phyloP scores from a whole-genome alignment of 2,329 filamentous ascomycete species.

The Fusarium sp. region DNA sequence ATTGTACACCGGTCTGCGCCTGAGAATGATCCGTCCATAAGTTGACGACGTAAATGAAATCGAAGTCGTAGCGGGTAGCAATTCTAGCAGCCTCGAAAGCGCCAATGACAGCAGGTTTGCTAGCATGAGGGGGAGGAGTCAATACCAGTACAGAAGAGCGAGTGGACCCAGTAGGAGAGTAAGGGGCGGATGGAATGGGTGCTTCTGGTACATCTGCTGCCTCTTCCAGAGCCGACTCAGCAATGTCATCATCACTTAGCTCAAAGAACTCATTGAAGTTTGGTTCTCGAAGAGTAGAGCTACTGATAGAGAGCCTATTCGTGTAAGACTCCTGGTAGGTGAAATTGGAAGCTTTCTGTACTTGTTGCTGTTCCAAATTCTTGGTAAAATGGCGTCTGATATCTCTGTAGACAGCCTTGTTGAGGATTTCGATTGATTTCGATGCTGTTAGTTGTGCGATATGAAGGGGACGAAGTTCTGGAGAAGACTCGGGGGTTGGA shows the following conservation, averaged over 20 bases:
- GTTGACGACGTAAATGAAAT: slow-evolving; percentile 69
- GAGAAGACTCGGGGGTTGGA: slow-evolving; percentile 52
- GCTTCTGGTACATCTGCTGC: slow-evolving; percentile 20
- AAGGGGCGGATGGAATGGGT: slow-evolving; percentile 34
- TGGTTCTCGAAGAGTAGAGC: slow-evolving; percentile 61
- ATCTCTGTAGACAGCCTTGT: slow-evolving; percentile 44
- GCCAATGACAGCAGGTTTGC: slow-evolving; percentile 59
- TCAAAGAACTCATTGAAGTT: slow-evolving; percentile 65
- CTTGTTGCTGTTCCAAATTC: slow-evolving; percentile 41
- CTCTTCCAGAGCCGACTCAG: slow-evolving; percentile 55
- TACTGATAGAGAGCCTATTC: slow-evolving; percentile 45
- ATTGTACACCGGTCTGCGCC: slow-evolving; percentile 5
- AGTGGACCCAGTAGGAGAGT: slow-evolving; percentile 41
- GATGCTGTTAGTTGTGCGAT: slow-evolving; percentile 47
- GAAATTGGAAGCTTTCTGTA: slow-evolving; percentile 48
- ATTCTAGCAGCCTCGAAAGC: slow-evolving; percentile 68
- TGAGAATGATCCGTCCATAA: slow-evolving; percentile 61
- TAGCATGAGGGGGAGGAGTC: slow-evolving; percentile 59
- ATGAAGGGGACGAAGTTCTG: slow-evolving; percentile 49
- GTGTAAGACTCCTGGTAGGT: slow-evolving; percentile 49
- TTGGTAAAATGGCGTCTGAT: slow-evolving; percentile 46
- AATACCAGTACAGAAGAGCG: slow-evolving; percentile 56
- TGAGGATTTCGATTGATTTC: slow-evolving; percentile 47
- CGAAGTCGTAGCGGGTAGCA: slow-evolving; percentile 67
- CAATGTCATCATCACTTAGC: slow-evolving; percentile 69